Conservation (phyloP, 2,329 filamentous ascomycete species). For the Hymenoscyphus scutula region DNA sequence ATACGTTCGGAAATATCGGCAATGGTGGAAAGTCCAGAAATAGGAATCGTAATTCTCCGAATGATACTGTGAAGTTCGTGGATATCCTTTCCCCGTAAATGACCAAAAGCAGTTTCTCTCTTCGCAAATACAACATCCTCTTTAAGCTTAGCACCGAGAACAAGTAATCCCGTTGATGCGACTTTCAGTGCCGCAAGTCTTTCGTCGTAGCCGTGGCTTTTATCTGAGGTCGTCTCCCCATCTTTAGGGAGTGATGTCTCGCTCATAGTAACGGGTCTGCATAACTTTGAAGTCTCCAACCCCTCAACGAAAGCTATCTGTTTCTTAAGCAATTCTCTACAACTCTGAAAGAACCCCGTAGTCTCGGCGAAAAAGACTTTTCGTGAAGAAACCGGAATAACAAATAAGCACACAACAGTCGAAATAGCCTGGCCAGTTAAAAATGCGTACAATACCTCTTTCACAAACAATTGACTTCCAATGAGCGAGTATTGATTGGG, state of each 20-base stretch:
- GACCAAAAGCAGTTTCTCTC: conserved; percentile 66
- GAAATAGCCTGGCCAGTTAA: conserved; percentile 47
- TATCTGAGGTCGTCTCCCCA: background rate
- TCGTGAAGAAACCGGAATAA: conserved; percentile 64
- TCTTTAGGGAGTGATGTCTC: conserved; percentile 21
- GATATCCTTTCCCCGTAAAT: conserved; percentile 62
- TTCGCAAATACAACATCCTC: conserved; percentile 69
- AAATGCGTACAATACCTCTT: conserved; percentile 59
- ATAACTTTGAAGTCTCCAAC: conserved; percentile 55
- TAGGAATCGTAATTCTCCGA: conserved; percentile 59
- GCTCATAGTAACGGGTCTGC: conserved; percentile 39
- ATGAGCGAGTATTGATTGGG: conserved; percentile 55
- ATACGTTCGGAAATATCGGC: conserved; percentile 68
- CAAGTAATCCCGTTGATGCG: conserved; percentile 49
- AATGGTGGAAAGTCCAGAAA: conserved; percentile 64
- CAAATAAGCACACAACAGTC: conserved; percentile 58
- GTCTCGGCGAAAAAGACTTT: conserved; percentile 61
- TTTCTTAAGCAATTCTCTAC: conserved; percentile 55
- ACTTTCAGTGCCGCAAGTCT: conserved; percentile 38
- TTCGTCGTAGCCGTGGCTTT: conserved; percentile 4
- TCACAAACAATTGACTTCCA: conserved; percentile 51
- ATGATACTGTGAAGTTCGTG: conserved; percentile 57
- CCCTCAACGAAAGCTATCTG: conserved; percentile 63
- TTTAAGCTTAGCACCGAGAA: conserved; percentile 61
- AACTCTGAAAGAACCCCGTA: conserved; percentile 51